Base-by-base conservation (phyloP, 768 basidiomycete genomes). In the Boletus fagicola region DNA sequence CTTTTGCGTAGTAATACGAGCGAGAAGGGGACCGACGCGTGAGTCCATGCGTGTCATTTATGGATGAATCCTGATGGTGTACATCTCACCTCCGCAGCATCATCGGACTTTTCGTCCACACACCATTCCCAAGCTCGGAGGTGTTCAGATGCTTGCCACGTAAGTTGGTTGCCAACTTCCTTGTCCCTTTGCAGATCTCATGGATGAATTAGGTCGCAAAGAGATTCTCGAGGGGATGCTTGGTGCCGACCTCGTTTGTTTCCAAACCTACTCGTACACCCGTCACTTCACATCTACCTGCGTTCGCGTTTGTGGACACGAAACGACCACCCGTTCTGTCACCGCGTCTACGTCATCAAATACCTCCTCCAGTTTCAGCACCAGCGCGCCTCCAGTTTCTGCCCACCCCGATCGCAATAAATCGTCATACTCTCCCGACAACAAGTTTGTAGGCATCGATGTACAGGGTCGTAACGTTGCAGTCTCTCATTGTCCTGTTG, bases 181-280 rank as follows among this genome's bases (percentile, higher is more conserved):
- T 26, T n/a, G 7, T 35, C 20, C 42, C 35, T 22, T 15, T 15
- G 35, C 22, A 24, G 11, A 46, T 60, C 36, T 65, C 42, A 62
- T 50, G 15, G 4, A 36, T 48, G 31, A n/a, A 0, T n/a, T 57
- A 85, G 87, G 87, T 49, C 85, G 96, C 47, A 91, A 90, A 65
- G 94, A 98, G 74, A 92, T 98, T 58, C 80, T 99, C 26, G 94
- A 98, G 61, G 97, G 96, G 38, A 97, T 99, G 92, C 87, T 98
- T 45, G 94, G 95, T 31, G 94, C 96, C 49, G 94, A 97, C 75
- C 82, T 97, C 35, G 86, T 98, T 49, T 95, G 92, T 73, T 98
- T 99, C 90, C 92, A 93, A 78, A 97, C 95, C 0, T 97, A 96
- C 73, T 94, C 93, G 4, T 96, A 97, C 77, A 87, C 90, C 11